Base-by-base conservation (phyloP, 2,329 filamentous ascomycete genomes). In the Fusarium pseudocircinatum region DNA sequence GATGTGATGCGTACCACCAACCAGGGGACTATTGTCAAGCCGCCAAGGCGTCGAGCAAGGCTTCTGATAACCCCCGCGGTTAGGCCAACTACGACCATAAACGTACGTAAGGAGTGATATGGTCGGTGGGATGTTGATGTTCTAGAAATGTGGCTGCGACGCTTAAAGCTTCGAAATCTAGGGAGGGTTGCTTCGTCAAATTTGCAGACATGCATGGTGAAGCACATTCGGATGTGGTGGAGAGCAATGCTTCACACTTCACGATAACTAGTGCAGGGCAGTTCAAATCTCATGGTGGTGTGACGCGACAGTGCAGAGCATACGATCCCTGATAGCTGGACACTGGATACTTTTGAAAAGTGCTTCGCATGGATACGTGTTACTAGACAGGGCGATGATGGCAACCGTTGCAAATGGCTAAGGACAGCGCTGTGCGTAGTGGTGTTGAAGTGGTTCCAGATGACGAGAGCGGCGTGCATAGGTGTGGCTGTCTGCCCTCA, bases 381-480 rank as follows among this genome's bases (percentile, higher is more conserved):
- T 60, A n/a, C 28, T 14, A 47, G 58, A 59, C 53, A 42, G 62
- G 69, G 73, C 67, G 62, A 64, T 60, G 66, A 69, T 52, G 57
- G 36, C 28, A 34, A 54, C 44, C 53, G 32, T 62, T 71, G 58
- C 66, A 65, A 67, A 65, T 76, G 69, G 69, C 53, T 64, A 46
- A 53, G 50, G 49, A 58, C 40, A 49, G 28, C n/a, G 26, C n/a
- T 39, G 36, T 43, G 30, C 37, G 69, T 67, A 59, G 57, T 77
- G 73, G 73, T 74, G 70, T 75, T 75, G 64, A 67, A 64, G 60
- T 63, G 57, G 63, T 65, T 64, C 56, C 67, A 72, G 71, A 77
- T 77, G 75, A 77, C 75, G 75, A 77, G 75, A 75, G 75, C 66
- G 73, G 75, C 75, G 64, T 69, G 62, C 50, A 64, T 42, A 53